Evolutionary conservation across 208 protist genomes (phyloP).

Genomic region (Crithidia expoeki): DNA sequence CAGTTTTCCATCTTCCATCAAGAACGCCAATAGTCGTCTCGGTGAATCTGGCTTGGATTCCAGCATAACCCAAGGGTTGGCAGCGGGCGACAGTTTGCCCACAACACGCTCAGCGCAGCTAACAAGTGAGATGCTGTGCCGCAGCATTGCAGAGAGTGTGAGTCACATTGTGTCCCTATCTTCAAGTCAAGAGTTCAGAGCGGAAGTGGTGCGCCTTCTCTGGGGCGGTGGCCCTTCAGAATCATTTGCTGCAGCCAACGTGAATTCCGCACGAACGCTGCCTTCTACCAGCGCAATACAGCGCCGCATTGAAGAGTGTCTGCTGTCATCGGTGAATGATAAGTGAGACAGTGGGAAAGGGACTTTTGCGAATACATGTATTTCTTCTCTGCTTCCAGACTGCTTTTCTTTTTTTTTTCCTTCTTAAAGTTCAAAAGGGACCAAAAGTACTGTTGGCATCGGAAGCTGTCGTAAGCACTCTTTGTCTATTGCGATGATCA

Average conservation of each 20-base stretch:
- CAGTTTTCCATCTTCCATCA: conserved; percentile 18
- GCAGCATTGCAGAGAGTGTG: conserved; percentile 73
- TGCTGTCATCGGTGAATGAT: background rate
- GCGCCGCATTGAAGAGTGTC: conserved; percentile 22
- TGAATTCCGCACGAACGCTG: background rate
- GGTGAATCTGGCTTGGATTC: background rate
- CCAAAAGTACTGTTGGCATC: too few species aligned
- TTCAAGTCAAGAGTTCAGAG: conserved; percentile 44
- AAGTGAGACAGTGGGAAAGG: background rate
- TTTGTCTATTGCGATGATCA: too few species aligned
- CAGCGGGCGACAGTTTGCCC: background rate
- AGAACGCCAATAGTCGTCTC: background rate
- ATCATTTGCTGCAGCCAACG: background rate
- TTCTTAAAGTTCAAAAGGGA: too few species aligned
- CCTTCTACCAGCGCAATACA: conserved; percentile 10
- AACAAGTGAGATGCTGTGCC: conserved; percentile 31
- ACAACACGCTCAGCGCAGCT: background rate
- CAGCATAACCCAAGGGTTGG: background rate
- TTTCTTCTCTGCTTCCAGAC: background rate
- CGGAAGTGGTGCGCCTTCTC: conserved; percentile 64
- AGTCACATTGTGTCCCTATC: conserved; percentile 58
- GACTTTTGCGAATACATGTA: background rate
- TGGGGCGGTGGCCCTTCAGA: conserved; percentile 9
- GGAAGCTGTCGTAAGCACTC: too few species aligned
- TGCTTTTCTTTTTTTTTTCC: conserved; percentile 21